phyloP scores from a whole-genome alignment of 768 basidiomycete genomes.

The Mrakia hoshinonis region DNA sequence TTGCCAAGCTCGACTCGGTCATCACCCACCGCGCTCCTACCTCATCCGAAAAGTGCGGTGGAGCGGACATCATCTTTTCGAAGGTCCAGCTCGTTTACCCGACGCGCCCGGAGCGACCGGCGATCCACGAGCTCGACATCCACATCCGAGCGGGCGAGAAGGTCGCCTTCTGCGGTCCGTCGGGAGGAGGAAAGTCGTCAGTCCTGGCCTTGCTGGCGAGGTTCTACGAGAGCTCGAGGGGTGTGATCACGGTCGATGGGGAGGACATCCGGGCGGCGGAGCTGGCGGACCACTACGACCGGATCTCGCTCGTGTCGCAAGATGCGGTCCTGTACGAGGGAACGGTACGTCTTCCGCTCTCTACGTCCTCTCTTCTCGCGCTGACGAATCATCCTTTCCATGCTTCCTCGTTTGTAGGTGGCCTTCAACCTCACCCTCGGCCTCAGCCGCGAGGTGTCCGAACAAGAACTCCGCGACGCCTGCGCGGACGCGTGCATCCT shows the following conservation, averaged over 20 bases:
- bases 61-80: neutral
- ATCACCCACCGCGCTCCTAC: neutral
- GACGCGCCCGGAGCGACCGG: constrained; percentile 32
- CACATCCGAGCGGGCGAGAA: constrained; percentile 35
- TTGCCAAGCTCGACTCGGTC: neutral
- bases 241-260: constrained; percentile 36
- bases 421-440: constrained; percentile 28
- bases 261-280: constrained; percentile 35
- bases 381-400: neutral
- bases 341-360: constrained; percentile 30
- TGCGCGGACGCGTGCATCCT: constrained; percentile 17
- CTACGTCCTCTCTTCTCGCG: neutral
- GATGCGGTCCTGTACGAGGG: constrained; percentile 39
- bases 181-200: constrained; percentile 24
- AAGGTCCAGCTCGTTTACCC: constrained; percentile 35
- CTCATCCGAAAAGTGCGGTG: neutral
- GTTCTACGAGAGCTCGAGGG: constrained; percentile 37
- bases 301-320: constrained; percentile 40
- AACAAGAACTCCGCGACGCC: constrained; percentile 15
- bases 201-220: constrained; percentile 38
- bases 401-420: neutral
- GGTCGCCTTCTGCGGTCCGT: constrained; percentile 37
- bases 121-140: constrained; percentile 33
- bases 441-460: neutral
- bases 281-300: constrained; percentile 32